phyloP scores from a whole-genome alignment of 1,284 basidiomycete genomes.

The Sporisorium sorghi region DNA sequence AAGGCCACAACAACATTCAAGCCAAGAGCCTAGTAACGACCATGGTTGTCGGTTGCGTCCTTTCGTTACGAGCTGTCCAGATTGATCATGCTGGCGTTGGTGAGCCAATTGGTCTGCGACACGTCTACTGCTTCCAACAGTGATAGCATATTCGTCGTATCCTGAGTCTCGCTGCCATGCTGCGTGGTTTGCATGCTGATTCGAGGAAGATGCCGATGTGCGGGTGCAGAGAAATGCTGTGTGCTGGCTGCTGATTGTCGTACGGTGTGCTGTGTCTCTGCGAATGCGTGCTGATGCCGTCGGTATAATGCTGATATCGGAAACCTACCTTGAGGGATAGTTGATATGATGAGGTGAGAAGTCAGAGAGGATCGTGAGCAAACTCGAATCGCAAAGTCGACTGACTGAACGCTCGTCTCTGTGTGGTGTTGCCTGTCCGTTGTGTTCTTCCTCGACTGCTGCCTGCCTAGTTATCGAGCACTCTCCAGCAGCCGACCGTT shows the following conservation, averaged over 20 bases:
- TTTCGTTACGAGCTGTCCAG: neutral
- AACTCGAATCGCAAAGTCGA: constrained; percentile 43
- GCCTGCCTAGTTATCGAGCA: neutral
- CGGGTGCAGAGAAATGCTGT: constrained; percentile 5
- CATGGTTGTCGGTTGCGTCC: too few species aligned
- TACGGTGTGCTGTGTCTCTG: constrained; percentile 32
- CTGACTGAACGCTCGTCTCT: constrained; percentile 1
- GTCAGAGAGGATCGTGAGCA: constrained; percentile 54
- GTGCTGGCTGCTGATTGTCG: neutral
- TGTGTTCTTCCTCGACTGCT: constrained; percentile 1
- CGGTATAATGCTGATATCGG: constrained; percentile 17
- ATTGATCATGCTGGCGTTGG: neutral
- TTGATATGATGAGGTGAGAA: constrained; percentile 54
- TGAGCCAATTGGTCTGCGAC: neutral
- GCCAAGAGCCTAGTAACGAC: neutral
- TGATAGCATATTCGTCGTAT: neutral
- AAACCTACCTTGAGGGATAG: constrained; percentile 55
- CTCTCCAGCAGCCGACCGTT: neutral
- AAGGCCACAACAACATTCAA: neutral
- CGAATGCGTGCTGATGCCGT: constrained; percentile 14
- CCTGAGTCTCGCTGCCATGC: neutral
- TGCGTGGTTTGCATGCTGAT: constrained; percentile 8
- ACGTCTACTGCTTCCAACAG: neutral
- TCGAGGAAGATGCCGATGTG: constrained; percentile 1
- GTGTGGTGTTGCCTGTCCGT: constrained; percentile 5